Percentiles rank a stretch among this genome's conserved stretches.
Evolutionary conservation across 2,329 filamentous ascomycete genomes (phyloP).

Genomic region (Lizonia empirigonia): DNA sequence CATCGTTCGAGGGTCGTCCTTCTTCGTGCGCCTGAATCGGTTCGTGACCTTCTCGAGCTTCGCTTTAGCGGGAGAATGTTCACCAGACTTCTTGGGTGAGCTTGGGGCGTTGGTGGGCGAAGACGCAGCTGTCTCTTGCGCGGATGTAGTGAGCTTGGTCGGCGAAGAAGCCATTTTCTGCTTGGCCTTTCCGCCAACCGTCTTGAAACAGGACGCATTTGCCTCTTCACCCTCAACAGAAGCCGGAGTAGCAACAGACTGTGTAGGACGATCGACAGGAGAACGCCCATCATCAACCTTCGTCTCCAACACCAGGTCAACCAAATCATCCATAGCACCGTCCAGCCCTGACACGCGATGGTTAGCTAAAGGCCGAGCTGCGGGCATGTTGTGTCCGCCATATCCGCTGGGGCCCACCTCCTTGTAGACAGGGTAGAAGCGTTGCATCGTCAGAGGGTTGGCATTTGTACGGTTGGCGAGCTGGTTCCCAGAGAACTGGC

Average conservation of each 20-base stretch:
- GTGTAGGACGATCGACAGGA: constrained; percentile 8
- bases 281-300: constrained; percentile 20
- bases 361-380: constrained; percentile 29
- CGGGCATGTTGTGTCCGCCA: constrained; percentile 11
- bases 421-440: constrained; percentile 32
- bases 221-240: constrained; percentile 26
- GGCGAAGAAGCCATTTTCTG: constrained; percentile 38
- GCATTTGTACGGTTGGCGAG: constrained; percentile 27
- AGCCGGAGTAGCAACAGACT: background rate
- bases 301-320: constrained; percentile 35
- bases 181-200: constrained; percentile 39
- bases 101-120: constrained; percentile 34
- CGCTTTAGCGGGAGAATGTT: constrained; percentile 53
- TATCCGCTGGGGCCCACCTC: constrained; percentile 23
- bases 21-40: constrained; percentile 50
- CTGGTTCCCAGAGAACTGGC: constrained; percentile 36
- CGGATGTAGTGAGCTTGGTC: constrained; percentile 22
- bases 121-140: constrained; percentile 21
- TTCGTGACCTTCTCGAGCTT: constrained; percentile 55
- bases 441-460: constrained; percentile 33
- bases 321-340: constrained; percentile 48
- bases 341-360: constrained; percentile 44
- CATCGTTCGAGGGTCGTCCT: constrained; percentile 44
- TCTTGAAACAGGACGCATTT: constrained; percentile 41
- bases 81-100: constrained; percentile 46